These are phyloP conservation scores for Tilletia walkeri DNA, from an alignment of 1,284 basidiomycete species.

Conservation along the genomic window DNA sequence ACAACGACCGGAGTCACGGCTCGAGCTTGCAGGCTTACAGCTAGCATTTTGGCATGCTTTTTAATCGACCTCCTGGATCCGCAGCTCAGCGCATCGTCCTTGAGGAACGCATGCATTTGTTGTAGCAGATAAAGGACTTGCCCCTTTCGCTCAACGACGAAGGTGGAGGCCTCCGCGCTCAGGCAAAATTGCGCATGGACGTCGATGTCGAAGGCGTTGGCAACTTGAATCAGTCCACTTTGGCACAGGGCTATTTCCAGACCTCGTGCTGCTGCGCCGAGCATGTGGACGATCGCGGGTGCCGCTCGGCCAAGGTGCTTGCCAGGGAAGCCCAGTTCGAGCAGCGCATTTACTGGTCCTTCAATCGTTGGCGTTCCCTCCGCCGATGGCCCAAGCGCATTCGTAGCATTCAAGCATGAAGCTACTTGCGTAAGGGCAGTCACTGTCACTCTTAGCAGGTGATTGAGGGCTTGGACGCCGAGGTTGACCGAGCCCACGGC, in stretches of 20 bases:
- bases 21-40: too few species aligned
- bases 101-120: conserved; percentile 1
- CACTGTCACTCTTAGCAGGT: neutral
- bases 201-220: neutral
- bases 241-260: neutral
- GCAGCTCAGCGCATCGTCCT: neutral
- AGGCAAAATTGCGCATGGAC: neutral
- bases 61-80: neutral
- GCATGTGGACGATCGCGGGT: neutral
- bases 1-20: too few species aligned
- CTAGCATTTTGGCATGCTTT: neutral
- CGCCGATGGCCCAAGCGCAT: too few species aligned
- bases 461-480: conserved; percentile 1
- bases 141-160: neutral
- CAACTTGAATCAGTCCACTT: neutral
- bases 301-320: neutral
- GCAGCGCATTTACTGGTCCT: neutral
- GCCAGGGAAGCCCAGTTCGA: neutral
- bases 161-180: neutral
- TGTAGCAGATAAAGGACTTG: neutral
- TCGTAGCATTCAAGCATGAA: too few species aligned
- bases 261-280: neutral
- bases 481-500: neutral
- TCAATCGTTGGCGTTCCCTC: too few species aligned
- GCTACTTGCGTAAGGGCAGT: neutral